These are phyloP conservation scores for Fraxinus ornus DNA, from an alignment of 305 asterid genomes.

Conservation along the genomic window DNA sequence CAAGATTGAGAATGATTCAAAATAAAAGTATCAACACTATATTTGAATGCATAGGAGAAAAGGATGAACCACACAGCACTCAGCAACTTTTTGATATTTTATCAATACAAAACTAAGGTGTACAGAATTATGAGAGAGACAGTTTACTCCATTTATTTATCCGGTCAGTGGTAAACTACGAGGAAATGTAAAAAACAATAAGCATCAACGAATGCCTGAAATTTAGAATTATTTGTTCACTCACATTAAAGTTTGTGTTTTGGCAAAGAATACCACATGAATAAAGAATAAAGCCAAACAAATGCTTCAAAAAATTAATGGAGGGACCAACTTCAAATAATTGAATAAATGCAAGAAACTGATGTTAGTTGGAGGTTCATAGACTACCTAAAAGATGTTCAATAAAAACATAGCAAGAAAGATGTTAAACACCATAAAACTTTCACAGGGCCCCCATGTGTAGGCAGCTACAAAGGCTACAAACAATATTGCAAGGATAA, in stretches of 20 bases:
- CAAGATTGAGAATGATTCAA: neutral
- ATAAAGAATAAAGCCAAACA: neutral
- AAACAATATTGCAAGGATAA: neutral
- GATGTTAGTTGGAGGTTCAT: neutral
- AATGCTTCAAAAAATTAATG: neutral
- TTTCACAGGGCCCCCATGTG: neutral
- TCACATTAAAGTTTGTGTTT: neutral
- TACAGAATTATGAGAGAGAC: neutral
- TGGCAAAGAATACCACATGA: neutral
- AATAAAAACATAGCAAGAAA: neutral
- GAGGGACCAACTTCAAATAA: neutral
- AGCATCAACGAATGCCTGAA: neutral
- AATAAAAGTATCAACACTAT: neutral
- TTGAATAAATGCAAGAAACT: neutral
- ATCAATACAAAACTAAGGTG: neutral
- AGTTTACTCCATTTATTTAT: neutral
- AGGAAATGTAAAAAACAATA: neutral
- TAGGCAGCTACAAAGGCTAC: neutral
- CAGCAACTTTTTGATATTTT: neutral
- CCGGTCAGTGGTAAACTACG: neutral
- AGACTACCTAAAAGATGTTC: constrained; percentile 8
- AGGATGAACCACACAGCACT: neutral
- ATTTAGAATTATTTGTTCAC: neutral
- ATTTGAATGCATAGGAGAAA: neutral
- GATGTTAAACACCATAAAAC: neutral